Base-by-base conservation (phyloP, 2,329 filamentous ascomycete genomes). In the Chaetomiaceae sp. region DNA sequence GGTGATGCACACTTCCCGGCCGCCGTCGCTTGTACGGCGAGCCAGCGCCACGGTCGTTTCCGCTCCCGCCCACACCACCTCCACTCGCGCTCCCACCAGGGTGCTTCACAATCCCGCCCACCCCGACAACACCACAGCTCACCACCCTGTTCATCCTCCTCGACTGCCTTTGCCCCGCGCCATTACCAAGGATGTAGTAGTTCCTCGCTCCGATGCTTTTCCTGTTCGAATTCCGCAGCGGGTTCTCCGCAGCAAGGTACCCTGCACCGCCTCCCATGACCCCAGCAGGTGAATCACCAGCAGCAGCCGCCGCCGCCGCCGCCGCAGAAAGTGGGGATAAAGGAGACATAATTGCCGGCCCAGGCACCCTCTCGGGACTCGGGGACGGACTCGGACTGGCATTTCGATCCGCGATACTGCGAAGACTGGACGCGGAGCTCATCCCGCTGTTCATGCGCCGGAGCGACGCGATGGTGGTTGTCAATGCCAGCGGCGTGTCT, bases 381-480 rank as follows among this genome's bases (percentile, higher is more conserved):
- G 25, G 9, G 5, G 25, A 27, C 25, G 69, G 16, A 76, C 32
- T 38, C 10, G 45, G 23, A 16, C 34, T 55, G 18, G 18, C 20
- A 13, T 32, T 16, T 10, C 51, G 20, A 38, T 41, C 37, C 5
- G 34, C 43, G 40, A 54, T 47, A 23, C 45, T 42, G 40, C n/a
- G 34, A 32, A 45, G 37, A 32, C 54, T 58, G 42, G 61, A 61
- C 16, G 51, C 48, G 29, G 53, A 58, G 59, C 63, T 66, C 57
- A 78, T 61, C 48, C 75, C 66, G 65, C 76, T 80, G 67, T 82
- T 81, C 78, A 81, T 82, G 46, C 78, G 71, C 9, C 79, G 73
- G 51, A 82, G 73, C 64, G 80, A 74, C 16, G 73, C 72, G 27
- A 81, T 74, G 2, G 76, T 71, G 55, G 65, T 77, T 62, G 6